Conservation (phyloP, 108 stramenopile genomes). For the Fragilariopsis cylindrus region DNA sequence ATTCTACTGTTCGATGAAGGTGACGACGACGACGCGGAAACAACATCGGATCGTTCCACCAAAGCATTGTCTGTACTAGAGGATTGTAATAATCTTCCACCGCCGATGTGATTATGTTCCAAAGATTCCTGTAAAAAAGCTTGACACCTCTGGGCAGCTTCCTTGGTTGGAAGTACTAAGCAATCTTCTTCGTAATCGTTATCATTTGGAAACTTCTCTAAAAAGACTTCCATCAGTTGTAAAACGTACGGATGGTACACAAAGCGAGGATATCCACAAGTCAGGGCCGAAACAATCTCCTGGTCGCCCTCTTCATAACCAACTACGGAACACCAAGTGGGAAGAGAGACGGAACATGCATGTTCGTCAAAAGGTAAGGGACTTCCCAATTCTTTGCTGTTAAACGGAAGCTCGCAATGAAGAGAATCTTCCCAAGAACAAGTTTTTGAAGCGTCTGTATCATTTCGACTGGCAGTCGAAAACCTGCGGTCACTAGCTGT, state of each 20-base stretch:
- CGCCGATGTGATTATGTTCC: constrained; percentile 17
- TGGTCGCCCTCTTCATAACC: constrained; percentile 75
- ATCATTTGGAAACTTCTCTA: constrained; percentile 28
- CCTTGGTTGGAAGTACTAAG: constrained; percentile 49
- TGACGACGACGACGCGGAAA: constrained; percentile 1
- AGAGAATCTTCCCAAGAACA: background rate
- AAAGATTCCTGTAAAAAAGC: constrained; percentile 55
- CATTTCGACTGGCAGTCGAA: background rate
- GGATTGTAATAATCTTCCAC: background rate
- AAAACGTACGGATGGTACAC: constrained; percentile 72
- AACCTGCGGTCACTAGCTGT: background rate
- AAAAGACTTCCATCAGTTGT: constrained; percentile 37
- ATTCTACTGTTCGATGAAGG: constrained; percentile 25
- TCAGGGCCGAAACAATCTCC: constrained; percentile 51
- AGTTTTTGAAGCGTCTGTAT: background rate
- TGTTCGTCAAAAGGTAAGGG: constrained; percentile 60
- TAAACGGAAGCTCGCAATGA: constrained; percentile 23
- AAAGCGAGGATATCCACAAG: constrained; percentile 72
- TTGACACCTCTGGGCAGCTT: constrained; percentile 53
- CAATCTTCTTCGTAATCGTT: constrained; percentile 47
- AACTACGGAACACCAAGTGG: constrained; percentile 59
- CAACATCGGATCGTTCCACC: constrained; percentile 18
- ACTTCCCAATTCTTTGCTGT: constrained; percentile 40
- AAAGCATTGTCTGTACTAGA: constrained; percentile 15
- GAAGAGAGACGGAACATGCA: constrained; percentile 59